Conservation (phyloP, 192 early-diverging fungal genomes). For the Podila clonocystis region DNA sequence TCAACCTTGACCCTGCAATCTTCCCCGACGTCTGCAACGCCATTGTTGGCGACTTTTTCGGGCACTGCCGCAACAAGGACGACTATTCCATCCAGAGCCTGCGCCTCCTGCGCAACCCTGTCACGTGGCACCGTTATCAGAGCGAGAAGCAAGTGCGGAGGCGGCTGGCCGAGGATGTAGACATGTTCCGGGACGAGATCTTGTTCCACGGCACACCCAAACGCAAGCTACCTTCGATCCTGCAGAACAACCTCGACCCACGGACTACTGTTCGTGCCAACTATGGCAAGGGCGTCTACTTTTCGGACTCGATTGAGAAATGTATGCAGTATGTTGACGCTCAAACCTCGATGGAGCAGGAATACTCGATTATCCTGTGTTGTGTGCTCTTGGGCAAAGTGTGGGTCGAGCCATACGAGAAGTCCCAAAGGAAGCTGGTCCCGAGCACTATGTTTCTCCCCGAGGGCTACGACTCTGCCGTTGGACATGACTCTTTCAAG, state of each 20-base stretch:
- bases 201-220: conserved; percentile 35
- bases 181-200: conserved; percentile 36
- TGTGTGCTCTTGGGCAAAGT: conserved; percentile 33
- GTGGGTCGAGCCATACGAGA: conserved; percentile 26
- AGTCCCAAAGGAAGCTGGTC: conserved; percentile 3
- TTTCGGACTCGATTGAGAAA: conserved; percentile 45
- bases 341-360: conserved; percentile 22
- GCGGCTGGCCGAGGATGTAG: neutral
- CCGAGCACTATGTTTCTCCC: conserved; percentile 23
- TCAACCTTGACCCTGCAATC: conserved; percentile 16
- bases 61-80: conserved; percentile 6
- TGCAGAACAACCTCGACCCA: conserved; percentile 38
- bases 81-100: conserved; percentile 29
- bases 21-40: neutral
- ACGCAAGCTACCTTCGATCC: conserved; percentile 16
- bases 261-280: conserved; percentile 32
- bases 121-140: conserved; percentile 34
- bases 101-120: conserved; percentile 26
- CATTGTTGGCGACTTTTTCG: conserved; percentile 12
- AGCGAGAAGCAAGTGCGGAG: conserved; percentile 29
- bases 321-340: conserved; percentile 44
- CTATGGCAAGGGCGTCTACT: conserved; percentile 41
- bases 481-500: conserved; percentile 28
- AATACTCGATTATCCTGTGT: conserved; percentile 36
- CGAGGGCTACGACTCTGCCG: conserved; percentile 25